These are phyloP conservation scores for Talaromyces sp. DNA, from an alignment of 2,329 filamentous ascomycete species.

Conservation along the genomic window DNA sequence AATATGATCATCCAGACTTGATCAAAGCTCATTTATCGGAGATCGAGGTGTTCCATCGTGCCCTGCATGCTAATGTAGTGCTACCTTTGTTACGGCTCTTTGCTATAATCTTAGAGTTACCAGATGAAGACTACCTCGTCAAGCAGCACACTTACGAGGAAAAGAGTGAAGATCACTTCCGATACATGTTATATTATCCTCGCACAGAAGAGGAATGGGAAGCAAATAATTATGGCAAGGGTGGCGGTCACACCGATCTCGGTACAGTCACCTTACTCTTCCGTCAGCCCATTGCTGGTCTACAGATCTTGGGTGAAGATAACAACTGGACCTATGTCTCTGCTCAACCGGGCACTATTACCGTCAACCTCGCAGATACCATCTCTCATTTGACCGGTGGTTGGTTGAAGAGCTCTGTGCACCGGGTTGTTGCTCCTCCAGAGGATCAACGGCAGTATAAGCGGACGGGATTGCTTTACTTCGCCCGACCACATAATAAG, in stretches of 20 bases:
- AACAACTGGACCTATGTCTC: conserved; percentile 52
- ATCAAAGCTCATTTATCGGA: conserved; percentile 51
- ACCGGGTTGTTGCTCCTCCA: conserved; percentile 50
- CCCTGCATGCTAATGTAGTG: conserved; percentile 15
- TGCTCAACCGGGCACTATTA: conserved; percentile 50
- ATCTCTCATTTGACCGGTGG: conserved; percentile 51
- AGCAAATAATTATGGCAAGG: conserved; percentile 44
- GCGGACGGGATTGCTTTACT: conserved; percentile 45
- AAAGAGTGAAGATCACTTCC: conserved; percentile 58
- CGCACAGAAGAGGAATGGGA: conserved; percentile 50
- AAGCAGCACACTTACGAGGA: conserved; percentile 57
- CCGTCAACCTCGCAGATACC: conserved; percentile 52
- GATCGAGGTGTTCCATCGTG: conserved; percentile 52
- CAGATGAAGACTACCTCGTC: conserved; percentile 57
- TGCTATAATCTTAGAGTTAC: conserved; percentile 59
- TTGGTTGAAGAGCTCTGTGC: conserved; percentile 50
- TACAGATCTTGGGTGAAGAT: conserved; percentile 55
- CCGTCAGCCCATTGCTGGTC: conserved; percentile 56
- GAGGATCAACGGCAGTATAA: conserved; percentile 47
- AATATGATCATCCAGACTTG: conserved; percentile 47
- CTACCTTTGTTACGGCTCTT: conserved; percentile 57
- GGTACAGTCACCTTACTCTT: conserved; percentile 58
- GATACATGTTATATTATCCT: conserved; percentile 60
- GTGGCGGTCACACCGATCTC: conserved; percentile 55
- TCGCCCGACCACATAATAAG: conserved; percentile 38